Evolutionary conservation across 352 stramenopile genomes (phyloP).

Genomic region (Elongisporangium anandrum): DNA sequence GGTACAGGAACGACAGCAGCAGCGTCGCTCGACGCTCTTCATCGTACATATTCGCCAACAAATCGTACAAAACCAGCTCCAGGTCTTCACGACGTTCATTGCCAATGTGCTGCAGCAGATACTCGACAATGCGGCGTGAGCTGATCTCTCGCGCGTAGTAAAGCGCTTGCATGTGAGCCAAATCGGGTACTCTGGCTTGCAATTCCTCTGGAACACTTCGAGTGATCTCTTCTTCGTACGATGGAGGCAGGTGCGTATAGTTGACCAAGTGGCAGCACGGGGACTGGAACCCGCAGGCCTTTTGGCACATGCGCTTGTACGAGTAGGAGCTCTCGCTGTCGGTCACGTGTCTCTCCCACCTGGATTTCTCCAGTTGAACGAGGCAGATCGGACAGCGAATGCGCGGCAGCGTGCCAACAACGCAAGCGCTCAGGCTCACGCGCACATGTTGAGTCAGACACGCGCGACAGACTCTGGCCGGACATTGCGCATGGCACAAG

Average conservation of each 20-base stretch:
- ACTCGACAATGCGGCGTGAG: too few relatives aligned
- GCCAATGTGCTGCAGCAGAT: too few relatives aligned
- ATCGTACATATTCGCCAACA: conserved; percentile 21
- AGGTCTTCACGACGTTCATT: neutral
- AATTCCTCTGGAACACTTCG: too few relatives aligned
- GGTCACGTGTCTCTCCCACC: conserved; percentile 8
- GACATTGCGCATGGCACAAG: conserved; percentile 15
- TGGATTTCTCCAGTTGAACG: conserved; percentile 7
- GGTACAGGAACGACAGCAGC: conserved; percentile 30
- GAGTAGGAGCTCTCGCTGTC: neutral
- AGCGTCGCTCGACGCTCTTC: conserved; percentile 33
- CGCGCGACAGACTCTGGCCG: conserved; percentile 11
- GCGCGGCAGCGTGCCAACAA: conserved; percentile 19
- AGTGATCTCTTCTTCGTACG: conserved; percentile 1
- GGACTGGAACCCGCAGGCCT: conserved; percentile 14
- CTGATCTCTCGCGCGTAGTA: too few relatives aligned
- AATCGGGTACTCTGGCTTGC: too few relatives aligned
- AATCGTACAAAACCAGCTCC: conserved; percentile 9
- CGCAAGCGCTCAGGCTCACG: conserved; percentile 18
- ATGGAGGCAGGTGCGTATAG: conserved; percentile 33
- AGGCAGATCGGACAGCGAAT: conserved; percentile 27
- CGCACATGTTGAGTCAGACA: conserved; percentile 20
- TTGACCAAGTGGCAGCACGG: conserved; percentile 25
- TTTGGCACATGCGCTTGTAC: conserved; percentile 16
- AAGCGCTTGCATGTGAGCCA: too few relatives aligned